Evolutionary conservation across 495 filamentous ascomycete species (phyloP), one percentile per base, ranked within the genome.

Genomic region (Xylaria nigripes): DNA sequence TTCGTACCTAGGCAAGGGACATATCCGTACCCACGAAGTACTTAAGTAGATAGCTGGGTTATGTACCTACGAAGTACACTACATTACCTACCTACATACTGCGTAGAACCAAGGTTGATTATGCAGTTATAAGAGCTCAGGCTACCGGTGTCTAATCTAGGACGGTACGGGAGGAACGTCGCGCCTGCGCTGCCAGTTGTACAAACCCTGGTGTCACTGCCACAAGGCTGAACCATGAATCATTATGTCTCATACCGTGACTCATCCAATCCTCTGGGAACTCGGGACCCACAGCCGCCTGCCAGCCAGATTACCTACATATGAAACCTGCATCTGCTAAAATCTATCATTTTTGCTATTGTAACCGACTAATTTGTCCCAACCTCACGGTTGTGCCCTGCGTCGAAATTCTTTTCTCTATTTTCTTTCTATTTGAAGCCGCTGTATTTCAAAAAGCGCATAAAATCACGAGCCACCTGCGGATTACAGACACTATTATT

Each of bases 391-490:
- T 18, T 48, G 12, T 38, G 48, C n/a, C 25, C 13, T 10, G 7
- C 44, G 15, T 16, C 18, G 13, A 16, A 21, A 8, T 24, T 8
- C 5, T 8, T 42, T 30, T 24, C 43, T 13, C 43, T 10, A 21
- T 41, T 46, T 56, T 42, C 41, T 48, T 50, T n/a, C 2, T 6
- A 36, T 63, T 30, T 23, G 59, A 79, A 79, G 76, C 64, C 75
- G 75, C 76, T 76, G 67, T 79, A 77, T 79, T 79, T 77, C 58
- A 68, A 69, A 71, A 76, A 76, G 76, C 74, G 76, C 76, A 55
- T 21, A 40, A 7, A 29, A 29, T 29, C 25, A n/a, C 25, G 3
- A 29, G 4, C 4, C 9, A 9, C 9, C 25, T 29, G 9, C 25
- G 25, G 25, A 29, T 3, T 29, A 29, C 25, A 3, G 3, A 29